Conservation (phyloP, 108 stramenopile species). For the Nitzschia inconspicua region DNA sequence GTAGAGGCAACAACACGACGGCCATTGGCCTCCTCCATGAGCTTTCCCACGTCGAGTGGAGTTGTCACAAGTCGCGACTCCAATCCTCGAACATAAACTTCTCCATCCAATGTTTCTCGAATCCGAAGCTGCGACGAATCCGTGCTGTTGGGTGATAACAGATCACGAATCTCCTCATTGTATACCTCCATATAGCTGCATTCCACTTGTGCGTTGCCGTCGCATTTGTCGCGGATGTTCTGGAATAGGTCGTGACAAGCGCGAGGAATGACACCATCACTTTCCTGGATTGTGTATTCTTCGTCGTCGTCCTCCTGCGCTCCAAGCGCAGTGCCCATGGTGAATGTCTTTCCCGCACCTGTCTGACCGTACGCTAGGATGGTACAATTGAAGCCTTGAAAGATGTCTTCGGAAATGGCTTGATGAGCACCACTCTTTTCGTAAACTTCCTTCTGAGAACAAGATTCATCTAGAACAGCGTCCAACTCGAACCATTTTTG, state of each 20-base stretch:
- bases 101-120: slow-evolving; percentile 47
- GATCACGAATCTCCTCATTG: slow-evolving; percentile 94
- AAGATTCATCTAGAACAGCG: slow-evolving; percentile 83
- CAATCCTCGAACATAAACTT: slow-evolving; percentile 66
- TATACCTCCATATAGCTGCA: slow-evolving; percentile 98
- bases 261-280: slow-evolving; percentile 93
- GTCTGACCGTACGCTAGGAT: slow-evolving; percentile 99
- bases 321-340: slow-evolving; percentile 86
- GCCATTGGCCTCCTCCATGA: slow-evolving; percentile 57
- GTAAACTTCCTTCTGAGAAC: slow-evolving; percentile 87
- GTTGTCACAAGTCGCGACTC: slow-evolving; percentile 39
- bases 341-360: slow-evolving; percentile 90
- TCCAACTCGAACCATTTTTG: slow-evolving; percentile 90
- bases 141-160: slow-evolving; percentile 41
- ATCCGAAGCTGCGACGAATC: slow-evolving; percentile 25
- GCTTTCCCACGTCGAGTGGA: slow-evolving; percentile 42
- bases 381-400: slow-evolving; percentile 97
- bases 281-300: slow-evolving; percentile 30
- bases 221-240: slow-evolving; percentile 51
- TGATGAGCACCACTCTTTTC: slow-evolving; percentile 76
- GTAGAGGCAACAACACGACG: slow-evolving; percentile 81
- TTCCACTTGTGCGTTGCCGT: slow-evolving; percentile 88
- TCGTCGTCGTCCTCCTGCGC: slow-evolving; percentile 17
- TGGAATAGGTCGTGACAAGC: slow-evolving; percentile 91
- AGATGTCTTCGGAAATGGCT: slow-evolving; percentile 88